These are phyloP conservation scores for Citrus cavaleriei DNA, from an alignment of 345 rosid genomes.

Conservation along the genomic window DNA sequence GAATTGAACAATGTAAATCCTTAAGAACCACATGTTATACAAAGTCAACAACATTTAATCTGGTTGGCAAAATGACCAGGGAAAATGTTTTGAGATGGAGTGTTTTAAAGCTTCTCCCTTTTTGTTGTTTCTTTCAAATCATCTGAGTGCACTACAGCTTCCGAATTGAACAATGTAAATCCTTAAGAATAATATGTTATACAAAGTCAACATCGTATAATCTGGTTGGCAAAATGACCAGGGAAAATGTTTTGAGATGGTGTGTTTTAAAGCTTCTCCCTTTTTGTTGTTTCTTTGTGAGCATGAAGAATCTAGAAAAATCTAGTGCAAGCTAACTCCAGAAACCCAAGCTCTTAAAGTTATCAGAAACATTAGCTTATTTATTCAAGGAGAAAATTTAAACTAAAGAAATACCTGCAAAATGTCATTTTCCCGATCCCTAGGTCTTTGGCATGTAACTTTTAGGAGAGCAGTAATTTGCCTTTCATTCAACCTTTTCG, in stretches of 20 bases:
- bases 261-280: not conserved
- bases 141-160: not conserved
- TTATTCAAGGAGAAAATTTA: not conserved
- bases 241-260: not conserved
- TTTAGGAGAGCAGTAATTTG: slow-evolving; percentile 89
- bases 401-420: slow-evolving; percentile 42
- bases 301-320: not conserved
- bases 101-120: not conserved
- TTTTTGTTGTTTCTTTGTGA: not conserved
- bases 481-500: slow-evolving; percentile 89
- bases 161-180: not conserved
- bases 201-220: not conserved
- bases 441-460: slow-evolving; percentile 97
- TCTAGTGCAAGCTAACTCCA: not conserved
- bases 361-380: not conserved
- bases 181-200: not conserved
- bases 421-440: slow-evolving; percentile 87
- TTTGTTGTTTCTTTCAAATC: not conserved
- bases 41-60: not conserved
- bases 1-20: not conserved
- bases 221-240: not conserved
- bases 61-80: not conserved
- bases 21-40: not conserved
- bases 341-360: not conserved
- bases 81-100: not conserved